Evolutionary conservation across 2,329 filamentous ascomycete species (phyloP).

Genomic region (Diaporthe citri): DNA sequence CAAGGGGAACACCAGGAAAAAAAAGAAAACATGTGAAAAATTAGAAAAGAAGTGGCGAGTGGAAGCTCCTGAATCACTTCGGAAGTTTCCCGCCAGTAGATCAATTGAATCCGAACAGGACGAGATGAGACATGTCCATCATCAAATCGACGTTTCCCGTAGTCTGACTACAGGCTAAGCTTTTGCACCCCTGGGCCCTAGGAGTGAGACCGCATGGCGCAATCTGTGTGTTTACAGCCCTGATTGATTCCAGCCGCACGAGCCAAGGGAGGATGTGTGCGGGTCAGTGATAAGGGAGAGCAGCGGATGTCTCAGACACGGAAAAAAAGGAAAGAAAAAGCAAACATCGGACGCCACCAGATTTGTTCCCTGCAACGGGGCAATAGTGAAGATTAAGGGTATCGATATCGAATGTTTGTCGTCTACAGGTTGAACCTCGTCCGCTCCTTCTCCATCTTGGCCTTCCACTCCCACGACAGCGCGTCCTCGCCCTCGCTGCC

Average conservation of each 20-base stretch:
- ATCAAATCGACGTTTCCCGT: neutral
- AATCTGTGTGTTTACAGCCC: neutral
- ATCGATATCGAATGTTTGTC: conserved; percentile 18
- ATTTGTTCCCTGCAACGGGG: neutral
- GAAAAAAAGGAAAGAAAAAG: neutral
- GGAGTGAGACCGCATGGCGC: conserved; percentile 1
- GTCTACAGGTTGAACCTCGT: conserved; percentile 90
- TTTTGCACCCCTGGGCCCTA: neutral
- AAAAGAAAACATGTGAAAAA: neutral
- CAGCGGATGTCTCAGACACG: neutral
- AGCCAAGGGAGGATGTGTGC: neutral
- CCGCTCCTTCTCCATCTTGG: conserved; percentile 91
- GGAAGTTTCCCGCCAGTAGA: neutral
- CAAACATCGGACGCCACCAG: neutral
- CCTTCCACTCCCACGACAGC: conserved; percentile 97
- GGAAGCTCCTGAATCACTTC: neutral
- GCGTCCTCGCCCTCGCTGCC: conserved; percentile 79
- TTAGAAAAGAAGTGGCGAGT: neutral
- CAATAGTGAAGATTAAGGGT: neutral
- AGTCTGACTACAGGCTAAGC: neutral
- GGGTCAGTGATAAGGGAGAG: neutral
- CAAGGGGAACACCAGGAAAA: neutral
- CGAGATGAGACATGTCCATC: neutral
- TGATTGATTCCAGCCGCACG: neutral
- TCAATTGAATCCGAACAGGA: neutral